Conservation (phyloP, 352 stramenopile species). For the Phytophthora sojae region DNA sequence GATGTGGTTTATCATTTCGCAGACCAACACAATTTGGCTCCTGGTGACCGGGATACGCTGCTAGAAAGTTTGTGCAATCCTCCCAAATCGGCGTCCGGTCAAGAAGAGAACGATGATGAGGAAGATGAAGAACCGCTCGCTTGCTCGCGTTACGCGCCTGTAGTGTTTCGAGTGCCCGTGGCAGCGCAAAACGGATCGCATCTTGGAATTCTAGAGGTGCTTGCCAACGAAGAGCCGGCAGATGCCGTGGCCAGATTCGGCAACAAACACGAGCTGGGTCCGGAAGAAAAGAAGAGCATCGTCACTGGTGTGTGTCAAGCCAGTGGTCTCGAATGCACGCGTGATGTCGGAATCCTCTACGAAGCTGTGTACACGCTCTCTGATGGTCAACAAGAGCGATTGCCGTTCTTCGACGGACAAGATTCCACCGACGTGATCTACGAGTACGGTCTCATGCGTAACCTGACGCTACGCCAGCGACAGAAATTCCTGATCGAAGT, state of each 20-base stretch:
- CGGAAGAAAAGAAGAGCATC: slow-evolving; percentile 68
- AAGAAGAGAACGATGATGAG: slow-evolving; percentile 10
- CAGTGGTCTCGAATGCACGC: slow-evolving; percentile 60
- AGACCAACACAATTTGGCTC: slow-evolving; percentile 52
- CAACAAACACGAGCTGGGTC: slow-evolving; percentile 66
- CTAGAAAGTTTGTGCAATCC: slow-evolving; percentile 60
- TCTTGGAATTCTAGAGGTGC: slow-evolving; percentile 70
- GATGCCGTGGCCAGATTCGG: slow-evolving; percentile 81
- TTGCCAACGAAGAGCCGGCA: slow-evolving; percentile 70
- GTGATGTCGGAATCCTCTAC: slow-evolving; percentile 68
- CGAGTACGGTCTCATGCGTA: slow-evolving; percentile 74
- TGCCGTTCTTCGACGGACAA: slow-evolving; percentile 77
- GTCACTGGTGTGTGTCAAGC: slow-evolving; percentile 60
- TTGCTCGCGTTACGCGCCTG: slow-evolving; percentile 68
- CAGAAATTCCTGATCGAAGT: slow-evolving; percentile 75
- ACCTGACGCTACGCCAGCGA: slow-evolving; percentile 70
- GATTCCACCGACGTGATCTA: slow-evolving; percentile 83
- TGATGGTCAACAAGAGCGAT: slow-evolving; percentile 50
- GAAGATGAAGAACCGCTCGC: slow-evolving; percentile 36
- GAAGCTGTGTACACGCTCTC: slow-evolving; percentile 68
- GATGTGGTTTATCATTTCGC: slow-evolving; percentile 80
- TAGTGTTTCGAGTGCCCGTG: slow-evolving; percentile 68
- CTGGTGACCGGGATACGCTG: slow-evolving; percentile 45
- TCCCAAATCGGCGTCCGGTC: slow-evolving; percentile 5
- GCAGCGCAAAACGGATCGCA: slow-evolving; percentile 64